Evolutionary conservation across 148 eudicot species (phyloP).

Genomic region (Suaeda aralocaspica): DNA sequence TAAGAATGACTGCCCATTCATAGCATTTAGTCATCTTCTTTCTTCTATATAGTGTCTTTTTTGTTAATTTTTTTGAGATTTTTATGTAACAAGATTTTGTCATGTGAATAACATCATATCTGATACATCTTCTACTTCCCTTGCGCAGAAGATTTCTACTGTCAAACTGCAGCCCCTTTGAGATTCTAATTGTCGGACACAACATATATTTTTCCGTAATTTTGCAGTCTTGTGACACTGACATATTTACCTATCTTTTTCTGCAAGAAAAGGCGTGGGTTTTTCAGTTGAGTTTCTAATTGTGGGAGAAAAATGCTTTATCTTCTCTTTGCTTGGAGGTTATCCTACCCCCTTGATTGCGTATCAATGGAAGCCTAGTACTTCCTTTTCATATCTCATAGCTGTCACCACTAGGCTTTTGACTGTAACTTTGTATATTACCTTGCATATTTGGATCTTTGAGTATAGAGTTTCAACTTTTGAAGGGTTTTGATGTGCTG

Average conservation of each 20-base stretch:
- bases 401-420: conserved; percentile 6
- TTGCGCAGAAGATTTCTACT: conserved; percentile 40
- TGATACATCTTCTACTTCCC: conserved; percentile 30
- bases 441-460: background rate
- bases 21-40: conserved; percentile 9
- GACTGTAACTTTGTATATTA: conserved; percentile 12
- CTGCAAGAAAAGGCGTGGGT: conserved; percentile 14
- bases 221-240: conserved; percentile 19
- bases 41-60: conserved; percentile 13
- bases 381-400: conserved; percentile 10
- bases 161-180: conserved; percentile 29
- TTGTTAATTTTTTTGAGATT: background rate
- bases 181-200: conserved; percentile 31
- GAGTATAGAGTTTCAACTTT: background rate
- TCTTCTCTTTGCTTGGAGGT: conserved; percentile 7
- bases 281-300: too few relatives aligned
- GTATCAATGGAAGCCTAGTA: conserved; percentile 13
- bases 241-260: conserved; percentile 7
- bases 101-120: conserved; percentile 3
- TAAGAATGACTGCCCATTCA: too few relatives aligned
- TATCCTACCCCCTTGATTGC: background rate
- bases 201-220: conserved; percentile 14
- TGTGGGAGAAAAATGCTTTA: too few relatives aligned
- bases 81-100: conserved; percentile 13
- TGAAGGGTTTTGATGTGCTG: too few relatives aligned